Conservation (phyloP, 2,329 filamentous ascomycete genomes). For the Clonostachys rhizophaga region DNA sequence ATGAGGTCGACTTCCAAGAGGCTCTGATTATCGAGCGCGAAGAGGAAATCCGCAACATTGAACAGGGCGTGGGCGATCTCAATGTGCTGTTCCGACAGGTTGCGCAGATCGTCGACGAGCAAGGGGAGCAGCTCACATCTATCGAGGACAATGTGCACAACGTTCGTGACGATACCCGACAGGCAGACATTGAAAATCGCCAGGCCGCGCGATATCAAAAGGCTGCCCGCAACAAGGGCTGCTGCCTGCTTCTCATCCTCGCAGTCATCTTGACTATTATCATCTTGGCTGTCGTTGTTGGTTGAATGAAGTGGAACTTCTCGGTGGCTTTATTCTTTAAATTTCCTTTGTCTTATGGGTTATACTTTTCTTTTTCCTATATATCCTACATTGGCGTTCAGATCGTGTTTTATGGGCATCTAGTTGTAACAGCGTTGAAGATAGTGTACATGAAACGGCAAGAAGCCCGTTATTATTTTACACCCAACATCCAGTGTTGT, state of each 20-base stretch:
- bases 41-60: constrained; percentile 94
- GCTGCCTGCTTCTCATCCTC: constrained; percentile 84
- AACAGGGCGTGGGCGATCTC: constrained; percentile 90
- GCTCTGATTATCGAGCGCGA: constrained; percentile 93
- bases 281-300: constrained; percentile 77
- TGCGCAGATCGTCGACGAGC: constrained; percentile 94
- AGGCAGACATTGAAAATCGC: constrained; percentile 80
- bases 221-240: constrained; percentile 90
- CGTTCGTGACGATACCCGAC: constrained; percentile 74
- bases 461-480: no score
- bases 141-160: constrained; percentile 87
- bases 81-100: constrained; percentile 97
- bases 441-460: no score
- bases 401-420: neutral
- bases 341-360: neutral
- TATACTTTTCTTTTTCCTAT: neutral
- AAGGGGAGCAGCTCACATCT: constrained; percentile 82
- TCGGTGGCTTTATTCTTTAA: neutral
- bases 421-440: no score
- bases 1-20: constrained; percentile 97
- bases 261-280: constrained; percentile 87
- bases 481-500: no score
- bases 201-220: constrained; percentile 91
- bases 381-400: neutral
- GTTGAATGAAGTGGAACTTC: constrained; percentile 35